These are phyloP conservation scores for Cicer bijugum DNA, from an alignment of 306 rosid species.

Conservation along the genomic window DNA sequence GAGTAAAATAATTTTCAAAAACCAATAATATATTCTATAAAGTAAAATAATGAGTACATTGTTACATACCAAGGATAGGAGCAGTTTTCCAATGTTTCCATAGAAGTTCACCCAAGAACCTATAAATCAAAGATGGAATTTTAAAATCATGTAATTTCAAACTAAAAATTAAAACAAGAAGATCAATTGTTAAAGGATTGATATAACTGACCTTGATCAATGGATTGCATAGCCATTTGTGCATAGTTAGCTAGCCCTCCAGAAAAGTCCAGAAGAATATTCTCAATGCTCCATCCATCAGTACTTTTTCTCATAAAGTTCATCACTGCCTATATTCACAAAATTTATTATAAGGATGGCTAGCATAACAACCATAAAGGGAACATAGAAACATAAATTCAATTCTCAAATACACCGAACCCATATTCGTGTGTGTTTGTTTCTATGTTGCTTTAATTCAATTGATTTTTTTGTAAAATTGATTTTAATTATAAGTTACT, in stretches of 20 bases:
- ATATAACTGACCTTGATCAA: conserved; percentile 73
- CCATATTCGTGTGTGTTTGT: background rate
- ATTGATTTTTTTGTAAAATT: too few relatives aligned
- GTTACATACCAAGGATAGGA: conserved; percentile 74
- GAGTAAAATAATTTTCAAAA: background rate
- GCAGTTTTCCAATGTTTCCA: conserved; percentile 81
- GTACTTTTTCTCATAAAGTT: conserved; percentile 83
- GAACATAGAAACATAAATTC: conserved; percentile 1
- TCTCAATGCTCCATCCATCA: conserved; percentile 84
- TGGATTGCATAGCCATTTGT: conserved; percentile 84
- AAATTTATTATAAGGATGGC: background rate
- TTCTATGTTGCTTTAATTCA: too few relatives aligned
- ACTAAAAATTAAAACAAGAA: background rate
- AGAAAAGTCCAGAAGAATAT: conserved; percentile 73
- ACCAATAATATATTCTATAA: background rate
- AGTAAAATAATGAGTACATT: background rate
- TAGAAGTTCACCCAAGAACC: conserved; percentile 90
- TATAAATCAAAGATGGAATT: conserved; percentile 46
- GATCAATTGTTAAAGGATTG: background rate
- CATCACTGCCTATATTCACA: conserved; percentile 65
- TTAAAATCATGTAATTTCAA: conserved; percentile 29
- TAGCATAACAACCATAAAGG: background rate
- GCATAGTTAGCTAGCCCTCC: conserved; percentile 76
- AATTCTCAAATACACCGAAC: background rate
- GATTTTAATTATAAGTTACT: too few relatives aligned